Percentiles rank a stretch among this genome's conserved stretches.
Conservation (phyloP, 2,329 filamentous ascomycete genomes). For the Sphaerostilbella broomeana region DNA sequence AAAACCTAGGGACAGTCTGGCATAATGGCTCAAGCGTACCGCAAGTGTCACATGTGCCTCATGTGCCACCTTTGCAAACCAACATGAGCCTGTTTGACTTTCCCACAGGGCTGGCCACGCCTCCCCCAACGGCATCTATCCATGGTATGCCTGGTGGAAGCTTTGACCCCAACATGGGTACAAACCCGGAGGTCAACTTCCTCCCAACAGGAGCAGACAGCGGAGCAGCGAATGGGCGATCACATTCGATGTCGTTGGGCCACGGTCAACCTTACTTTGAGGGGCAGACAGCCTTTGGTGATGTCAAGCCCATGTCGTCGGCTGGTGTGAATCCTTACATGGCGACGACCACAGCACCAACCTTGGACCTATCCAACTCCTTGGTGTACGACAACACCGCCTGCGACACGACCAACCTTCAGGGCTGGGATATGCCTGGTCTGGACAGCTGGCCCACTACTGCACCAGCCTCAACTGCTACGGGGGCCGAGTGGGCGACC, state of each 20-base stretch:
- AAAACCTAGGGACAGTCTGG: slow-evolving; percentile 48
- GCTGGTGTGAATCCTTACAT: slow-evolving; percentile 25
- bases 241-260: slow-evolving; percentile 19
- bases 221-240: slow-evolving; percentile 21
- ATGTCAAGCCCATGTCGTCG: slow-evolving; percentile 30
- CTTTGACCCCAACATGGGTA: slow-evolving; percentile 35
- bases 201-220: slow-evolving; percentile 23
- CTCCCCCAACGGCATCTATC: slow-evolving; percentile 48
- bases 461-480: slow-evolving; percentile 18
- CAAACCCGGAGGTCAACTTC: slow-evolving; percentile 25
- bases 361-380: slow-evolving; percentile 27
- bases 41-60: slow-evolving; percentile 22
- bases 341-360: slow-evolving; percentile 21
- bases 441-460: slow-evolving; percentile 30
- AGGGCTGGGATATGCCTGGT: slow-evolving; percentile 33
- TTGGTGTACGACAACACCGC: slow-evolving; percentile 30
- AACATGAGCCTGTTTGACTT: slow-evolving; percentile 42
- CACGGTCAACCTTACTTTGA: slow-evolving; percentile 28
- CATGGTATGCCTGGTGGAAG: slow-evolving; percentile 37
- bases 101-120: slow-evolving; percentile 47
- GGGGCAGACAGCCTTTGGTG: slow-evolving; percentile 25
- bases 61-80: slow-evolving; percentile 29
- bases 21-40: slow-evolving; percentile 26
- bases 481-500: slow-evolving; percentile 29
- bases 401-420: slow-evolving; percentile 25